Conservation (phyloP, 768 basidiomycete species). For the Suillus ampliporus region DNA sequence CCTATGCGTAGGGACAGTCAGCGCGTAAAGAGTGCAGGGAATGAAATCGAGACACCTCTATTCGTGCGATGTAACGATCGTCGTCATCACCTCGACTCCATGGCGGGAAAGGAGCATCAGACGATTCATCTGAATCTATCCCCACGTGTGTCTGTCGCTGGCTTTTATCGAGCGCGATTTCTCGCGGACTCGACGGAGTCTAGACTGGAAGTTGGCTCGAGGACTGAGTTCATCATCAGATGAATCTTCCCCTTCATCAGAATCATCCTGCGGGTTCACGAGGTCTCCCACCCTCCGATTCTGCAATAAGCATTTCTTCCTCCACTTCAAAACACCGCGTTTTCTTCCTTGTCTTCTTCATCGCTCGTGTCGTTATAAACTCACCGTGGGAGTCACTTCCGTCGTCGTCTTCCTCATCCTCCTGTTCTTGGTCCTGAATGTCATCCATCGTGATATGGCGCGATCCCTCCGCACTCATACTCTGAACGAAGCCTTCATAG, state of each 20-base stretch:
- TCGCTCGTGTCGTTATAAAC: constrained; percentile 34
- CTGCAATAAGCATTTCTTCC: constrained; percentile 50
- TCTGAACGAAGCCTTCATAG: constrained; percentile 60
- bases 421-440: constrained; percentile 64
- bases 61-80: constrained; percentile 58
- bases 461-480: constrained; percentile 55
- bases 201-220: constrained; percentile 39
- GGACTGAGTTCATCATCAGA: constrained; percentile 46
- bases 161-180: constrained; percentile 13
- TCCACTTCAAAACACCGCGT: constrained; percentile 49
- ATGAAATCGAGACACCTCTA: constrained; percentile 51
- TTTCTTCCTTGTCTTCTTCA: constrained; percentile 38
- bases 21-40: background rate
- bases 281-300: constrained; percentile 26
- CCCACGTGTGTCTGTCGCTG: constrained; percentile 19
- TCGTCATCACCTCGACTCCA: constrained; percentile 56
- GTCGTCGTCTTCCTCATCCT: constrained; percentile 41
- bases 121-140: constrained; percentile 36
- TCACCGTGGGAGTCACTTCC: constrained; percentile 30
- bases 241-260: constrained; percentile 29
- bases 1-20: constrained; percentile 52
- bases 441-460: constrained; percentile 69
- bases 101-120: constrained; percentile 30
- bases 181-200: constrained; percentile 40
- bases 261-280: constrained; percentile 7